A percentile compares a stretch with the other conserved stretches of the same genome.
Conservation (phyloP, 108 stramenopile genomes). For the Thalassiosira profunda region DNA sequence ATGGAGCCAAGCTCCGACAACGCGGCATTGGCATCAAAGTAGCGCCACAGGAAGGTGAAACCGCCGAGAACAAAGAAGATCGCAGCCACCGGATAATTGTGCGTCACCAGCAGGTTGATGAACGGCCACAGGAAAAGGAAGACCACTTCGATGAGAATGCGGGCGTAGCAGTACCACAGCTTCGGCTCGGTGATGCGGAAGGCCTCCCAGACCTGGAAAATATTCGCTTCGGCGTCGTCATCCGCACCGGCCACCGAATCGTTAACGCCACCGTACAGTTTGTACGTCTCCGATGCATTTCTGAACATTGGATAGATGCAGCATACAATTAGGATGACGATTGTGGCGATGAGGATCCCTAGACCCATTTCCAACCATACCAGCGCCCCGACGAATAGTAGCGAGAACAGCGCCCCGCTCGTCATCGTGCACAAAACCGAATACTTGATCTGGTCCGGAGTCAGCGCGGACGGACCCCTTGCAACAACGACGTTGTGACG, state of each 20-base stretch:
- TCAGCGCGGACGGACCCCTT: constrained; percentile 32
- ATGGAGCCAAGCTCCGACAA: constrained; percentile 44
- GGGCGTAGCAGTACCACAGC: constrained; percentile 46
- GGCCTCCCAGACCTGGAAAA: constrained; percentile 62
- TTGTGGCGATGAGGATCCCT: constrained; percentile 28
- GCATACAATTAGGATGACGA: constrained; percentile 33
- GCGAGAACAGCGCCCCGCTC: constrained; percentile 10
- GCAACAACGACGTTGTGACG: constrained; percentile 11
- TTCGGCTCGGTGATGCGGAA: constrained; percentile 51
- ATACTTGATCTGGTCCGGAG: constrained; percentile 26
- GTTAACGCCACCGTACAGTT: constrained; percentile 26
- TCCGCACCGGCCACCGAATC: background rate
- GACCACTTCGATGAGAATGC: constrained; percentile 47
- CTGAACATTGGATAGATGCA: constrained; percentile 23
- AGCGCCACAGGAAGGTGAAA: constrained; percentile 43
- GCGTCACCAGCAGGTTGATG: constrained; percentile 30
- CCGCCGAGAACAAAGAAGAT: constrained; percentile 36
- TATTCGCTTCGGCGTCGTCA: constrained; percentile 24
- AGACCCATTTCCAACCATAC: constrained; percentile 51
- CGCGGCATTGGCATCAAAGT: constrained; percentile 40
- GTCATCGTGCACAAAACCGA: constrained; percentile 22
- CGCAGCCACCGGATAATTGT: constrained; percentile 19
- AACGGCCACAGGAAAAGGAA: constrained; percentile 64
- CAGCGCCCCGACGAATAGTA: constrained; percentile 30
- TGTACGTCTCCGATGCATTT: constrained; percentile 8